Conservation (phyloP, 1,284 basidiomycete genomes). For the Irpex sp. region DNA sequence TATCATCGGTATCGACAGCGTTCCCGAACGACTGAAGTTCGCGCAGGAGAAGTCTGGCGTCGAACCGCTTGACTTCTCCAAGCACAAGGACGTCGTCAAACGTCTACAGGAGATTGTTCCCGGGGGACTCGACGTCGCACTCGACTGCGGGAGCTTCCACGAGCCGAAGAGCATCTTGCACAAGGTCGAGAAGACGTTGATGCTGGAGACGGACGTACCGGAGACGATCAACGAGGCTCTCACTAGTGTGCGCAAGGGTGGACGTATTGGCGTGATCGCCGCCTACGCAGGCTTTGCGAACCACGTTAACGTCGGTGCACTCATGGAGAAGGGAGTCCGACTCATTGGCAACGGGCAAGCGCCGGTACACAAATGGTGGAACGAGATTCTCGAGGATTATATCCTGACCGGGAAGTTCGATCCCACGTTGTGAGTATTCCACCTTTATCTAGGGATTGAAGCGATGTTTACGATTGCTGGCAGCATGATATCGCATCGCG, state of each 20-base stretch:
- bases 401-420: conserved; percentile 70
- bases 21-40: conserved; percentile 59
- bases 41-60: conserved; percentile 54
- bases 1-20: conserved; percentile 70
- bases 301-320: conserved; percentile 68
- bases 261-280: conserved; percentile 60
- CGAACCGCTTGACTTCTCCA: conserved; percentile 63
- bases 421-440: conserved; percentile 50
- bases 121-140: conserved; percentile 59
- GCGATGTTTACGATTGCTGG: neutral
- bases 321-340: conserved; percentile 77
- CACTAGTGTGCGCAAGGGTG: conserved; percentile 58
- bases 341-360: conserved; percentile 74
- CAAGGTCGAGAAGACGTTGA: conserved; percentile 66
- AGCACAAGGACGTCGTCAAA: conserved; percentile 50
- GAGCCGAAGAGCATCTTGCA: conserved; percentile 64
- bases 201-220: conserved; percentile 74
- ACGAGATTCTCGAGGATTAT: conserved; percentile 62
- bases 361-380: conserved; percentile 73
- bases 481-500: conserved; percentile 62
- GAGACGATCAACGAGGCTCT: conserved; percentile 75
- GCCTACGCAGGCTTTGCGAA: conserved; percentile 66
- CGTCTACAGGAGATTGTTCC: conserved; percentile 61
- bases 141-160: conserved; percentile 67
- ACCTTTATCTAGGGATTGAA: conserved; percentile 7